Conservation (phyloP, 345 rosid genomes). For the Populus euphratica region DNA sequence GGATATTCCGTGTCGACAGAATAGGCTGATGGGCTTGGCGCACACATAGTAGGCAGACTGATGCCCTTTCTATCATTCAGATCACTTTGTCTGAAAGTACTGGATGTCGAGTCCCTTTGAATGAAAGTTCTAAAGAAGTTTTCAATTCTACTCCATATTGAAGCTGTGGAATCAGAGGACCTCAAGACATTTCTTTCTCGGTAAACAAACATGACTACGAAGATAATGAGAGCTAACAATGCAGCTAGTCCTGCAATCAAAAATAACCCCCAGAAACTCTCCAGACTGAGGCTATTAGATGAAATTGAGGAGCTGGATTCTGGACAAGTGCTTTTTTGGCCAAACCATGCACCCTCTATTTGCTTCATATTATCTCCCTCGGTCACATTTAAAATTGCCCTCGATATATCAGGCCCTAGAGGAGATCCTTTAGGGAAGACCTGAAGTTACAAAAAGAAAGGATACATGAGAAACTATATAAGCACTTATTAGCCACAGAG, state of each 20-base stretch:
- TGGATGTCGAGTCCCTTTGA: constrained; percentile 16
- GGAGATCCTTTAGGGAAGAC: constrained; percentile 24
- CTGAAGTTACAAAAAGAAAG: not conserved
- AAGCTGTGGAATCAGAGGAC: not conserved
- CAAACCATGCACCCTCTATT: constrained; percentile 18
- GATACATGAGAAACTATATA: not conserved
- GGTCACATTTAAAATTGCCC: constrained; percentile 17
- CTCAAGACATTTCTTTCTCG: not conserved
- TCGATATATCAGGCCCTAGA: constrained; percentile 20
- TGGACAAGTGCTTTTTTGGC: not conserved
- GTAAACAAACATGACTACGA: not conserved
- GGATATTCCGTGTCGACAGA: not conserved
- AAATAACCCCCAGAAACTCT: constrained; percentile 25
- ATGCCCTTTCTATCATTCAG: not conserved
- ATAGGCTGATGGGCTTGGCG: constrained; percentile 4
- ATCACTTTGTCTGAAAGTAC: constrained; percentile 5
- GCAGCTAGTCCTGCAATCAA: constrained; percentile 21
- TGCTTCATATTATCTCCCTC: constrained; percentile 20
- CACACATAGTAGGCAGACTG: not conserved
- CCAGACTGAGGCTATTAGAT: constrained; percentile 14
- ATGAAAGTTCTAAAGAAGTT: constrained; percentile 7
- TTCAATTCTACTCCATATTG: constrained; percentile 1
- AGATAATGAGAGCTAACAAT: constrained; percentile 8
- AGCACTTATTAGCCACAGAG: constrained; percentile 11
- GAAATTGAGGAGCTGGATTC: constrained; percentile 15